Base-by-base conservation (phyloP, 306 rosid genomes). In the Dalbergia oliveri region DNA sequence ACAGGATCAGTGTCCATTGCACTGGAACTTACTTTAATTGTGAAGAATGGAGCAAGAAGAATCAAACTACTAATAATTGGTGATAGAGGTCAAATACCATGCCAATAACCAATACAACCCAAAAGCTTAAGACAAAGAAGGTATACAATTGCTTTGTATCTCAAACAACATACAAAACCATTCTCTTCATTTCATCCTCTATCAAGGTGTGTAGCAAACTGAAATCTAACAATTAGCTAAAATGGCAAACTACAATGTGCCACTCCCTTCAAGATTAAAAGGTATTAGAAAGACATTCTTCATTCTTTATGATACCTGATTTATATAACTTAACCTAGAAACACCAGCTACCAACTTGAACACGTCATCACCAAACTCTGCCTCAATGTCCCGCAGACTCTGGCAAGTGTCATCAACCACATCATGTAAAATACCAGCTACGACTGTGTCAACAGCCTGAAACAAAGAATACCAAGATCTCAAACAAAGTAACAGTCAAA, bases 391-490 rank as follows among this genome's bases (percentile, higher is more conserved):
- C 63, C 59, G 86, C 82, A 94, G 89, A 78, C 91, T 89, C 88
- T 88, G 86, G 77, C 87, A 72, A 56, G 99, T 89, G 69, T 94
- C 97, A 82, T 94, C 99, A 60, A 94, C 90, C 82, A 94, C 93
- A 12, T 94, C 99, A 72, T 94, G 99, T 66, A 94, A 94, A 88
- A 94, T 86, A 82, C 99, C 99, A 64, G 99, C 97, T 86, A 93
- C 97, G 4, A 94, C 89, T 66, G 97, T 94, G 64, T 93, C 91
- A 73, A 94, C 87, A 72, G 99, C 97, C 99, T 94, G 97, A 77
- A 84, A 64, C 37, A 53, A 76, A 81, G 73, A 75, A 68, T 78
- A 66, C 44, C 16, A 78, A 44, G 44, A 72, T 67, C 73, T 51
- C 82, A 74, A 78, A 45, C 51, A 76, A 76, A 72, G 56, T 44